Conservation (phyloP, 2,329 filamentous ascomycete species). For the Neocatenulostroma microsporum region DNA sequence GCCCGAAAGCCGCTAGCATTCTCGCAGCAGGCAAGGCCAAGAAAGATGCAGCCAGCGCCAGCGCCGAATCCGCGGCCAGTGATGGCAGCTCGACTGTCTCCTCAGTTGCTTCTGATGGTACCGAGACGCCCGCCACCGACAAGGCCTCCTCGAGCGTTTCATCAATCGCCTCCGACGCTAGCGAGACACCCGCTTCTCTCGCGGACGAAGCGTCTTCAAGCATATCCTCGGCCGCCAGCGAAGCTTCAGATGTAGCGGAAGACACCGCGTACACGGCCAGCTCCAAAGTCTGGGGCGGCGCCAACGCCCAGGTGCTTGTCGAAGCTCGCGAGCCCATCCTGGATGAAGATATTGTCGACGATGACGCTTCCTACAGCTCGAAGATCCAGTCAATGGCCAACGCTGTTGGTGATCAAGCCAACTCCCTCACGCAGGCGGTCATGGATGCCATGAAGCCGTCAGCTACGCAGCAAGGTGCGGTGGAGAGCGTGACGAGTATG, state of each 20-base stretch:
- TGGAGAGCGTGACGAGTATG: conserved; percentile 46
- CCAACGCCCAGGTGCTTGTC: conserved; percentile 45
- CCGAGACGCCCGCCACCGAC: no score
- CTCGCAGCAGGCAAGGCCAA: conserved; percentile 27
- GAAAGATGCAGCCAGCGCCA: conserved; percentile 21
- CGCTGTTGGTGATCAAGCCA: conserved; percentile 46
- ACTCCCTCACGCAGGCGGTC: conserved; percentile 48
- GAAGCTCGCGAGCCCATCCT: conserved; percentile 42
- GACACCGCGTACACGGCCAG: conserved; percentile 16
- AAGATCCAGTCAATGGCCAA: conserved; percentile 46
- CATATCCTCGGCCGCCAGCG: conserved; percentile 3
- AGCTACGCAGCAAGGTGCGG: no score
- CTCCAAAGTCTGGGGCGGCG: conserved; percentile 47
- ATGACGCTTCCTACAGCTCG: conserved; percentile 42
- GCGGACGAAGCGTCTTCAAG: background rate
- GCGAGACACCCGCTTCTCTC: conserved; percentile 1
- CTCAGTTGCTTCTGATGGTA: conserved; percentile 21
- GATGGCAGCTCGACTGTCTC: conserved; percentile 17
- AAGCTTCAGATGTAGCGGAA: no score
- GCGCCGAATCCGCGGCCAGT: no score
- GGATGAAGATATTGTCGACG: conserved; percentile 39
- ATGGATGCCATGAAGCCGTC: conserved; percentile 47
- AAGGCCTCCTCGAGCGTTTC: conserved; percentile 23
- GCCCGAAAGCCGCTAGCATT: conserved; percentile 27
- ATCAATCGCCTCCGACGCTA: conserved; percentile 7